Conservation (phyloP, 148 eudicot genomes). For the Linanthus parryae region DNA sequence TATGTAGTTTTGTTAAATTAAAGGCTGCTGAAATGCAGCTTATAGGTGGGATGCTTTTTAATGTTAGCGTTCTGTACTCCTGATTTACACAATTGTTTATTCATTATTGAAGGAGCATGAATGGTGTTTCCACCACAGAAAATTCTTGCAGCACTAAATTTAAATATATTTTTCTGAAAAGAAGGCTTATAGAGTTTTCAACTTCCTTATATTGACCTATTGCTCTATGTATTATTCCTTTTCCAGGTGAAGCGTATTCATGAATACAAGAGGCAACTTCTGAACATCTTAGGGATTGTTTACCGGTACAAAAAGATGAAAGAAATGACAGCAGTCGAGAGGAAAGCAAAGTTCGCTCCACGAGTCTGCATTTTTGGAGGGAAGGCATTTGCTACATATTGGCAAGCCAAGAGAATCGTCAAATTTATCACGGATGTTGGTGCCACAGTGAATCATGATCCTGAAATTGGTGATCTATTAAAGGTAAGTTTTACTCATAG, state of each 20-base stretch:
- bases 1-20: too few species aligned
- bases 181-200: too few species aligned
- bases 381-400: constrained; percentile 92
- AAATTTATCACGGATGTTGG: constrained; percentile 94
- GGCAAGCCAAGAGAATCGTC: constrained; percentile 94
- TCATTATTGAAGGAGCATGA: too few species aligned
- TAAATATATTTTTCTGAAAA: too few species aligned
- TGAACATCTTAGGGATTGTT: constrained; percentile 84
- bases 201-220: too few species aligned
- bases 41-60: too few species aligned
- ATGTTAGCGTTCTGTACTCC: too few species aligned
- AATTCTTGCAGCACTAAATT: too few species aligned
- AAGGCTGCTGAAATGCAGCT: too few species aligned
- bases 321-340: constrained; percentile 69
- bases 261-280: constrained; percentile 87
- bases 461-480: constrained; percentile 84
- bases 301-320: constrained; percentile 96
- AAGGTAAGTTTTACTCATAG: constrained; percentile 42
- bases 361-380: constrained; percentile 97
- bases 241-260: constrained; percentile 91
- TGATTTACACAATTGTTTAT: too few species aligned
- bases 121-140: too few species aligned
- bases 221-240: not conserved
- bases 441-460: constrained; percentile 76
- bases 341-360: constrained; percentile 63